A percentile compares a stretch with the other conserved stretches of the same genome.
phyloP scores from a whole-genome alignment of 495 filamentous ascomycete species.

The Sordaria brevicollis region DNA sequence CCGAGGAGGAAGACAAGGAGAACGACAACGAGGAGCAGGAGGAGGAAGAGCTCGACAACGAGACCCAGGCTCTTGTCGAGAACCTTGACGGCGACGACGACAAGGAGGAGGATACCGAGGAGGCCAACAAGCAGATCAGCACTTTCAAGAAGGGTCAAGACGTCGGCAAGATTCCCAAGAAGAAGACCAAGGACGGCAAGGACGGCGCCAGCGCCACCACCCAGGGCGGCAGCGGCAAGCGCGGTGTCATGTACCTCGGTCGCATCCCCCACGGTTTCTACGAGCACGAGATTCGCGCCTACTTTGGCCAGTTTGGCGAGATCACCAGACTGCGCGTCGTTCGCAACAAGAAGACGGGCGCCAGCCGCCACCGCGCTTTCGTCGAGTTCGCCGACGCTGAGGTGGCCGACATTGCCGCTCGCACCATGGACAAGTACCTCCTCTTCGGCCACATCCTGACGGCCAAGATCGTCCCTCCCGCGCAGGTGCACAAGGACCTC shows the following conservation, averaged over 20 bases:
- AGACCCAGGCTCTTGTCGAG: conserved; percentile 52
- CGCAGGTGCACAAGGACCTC: conserved; percentile 67
- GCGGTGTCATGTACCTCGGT: conserved; percentile 79
- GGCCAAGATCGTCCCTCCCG: conserved; percentile 63
- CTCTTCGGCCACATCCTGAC: conserved; percentile 88
- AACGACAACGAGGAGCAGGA: conserved; percentile 22
- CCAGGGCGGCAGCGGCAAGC: conserved; percentile 36
- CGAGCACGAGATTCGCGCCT: conserved; percentile 86
- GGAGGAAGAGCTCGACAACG: conserved; percentile 29
- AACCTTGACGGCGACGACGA: conserved; percentile 74
- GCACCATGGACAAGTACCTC: conserved; percentile 96
- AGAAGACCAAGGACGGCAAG: conserved; percentile 46
- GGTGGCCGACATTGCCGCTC: conserved; percentile 79
- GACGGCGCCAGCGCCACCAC: conserved; percentile 30
- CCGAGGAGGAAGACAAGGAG: conserved; percentile 17
- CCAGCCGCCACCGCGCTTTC: conserved; percentile 85
- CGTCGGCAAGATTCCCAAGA: conserved; percentile 53
- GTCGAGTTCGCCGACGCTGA: conserved; percentile 71
- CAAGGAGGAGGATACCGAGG: conserved; percentile 40
- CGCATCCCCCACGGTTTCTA: conserved; percentile 93
- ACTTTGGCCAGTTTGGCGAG: conserved; percentile 91
- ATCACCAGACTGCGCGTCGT: conserved; percentile 76
- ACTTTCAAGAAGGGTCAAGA: conserved; percentile 44
- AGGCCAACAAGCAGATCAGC: conserved; percentile 35
- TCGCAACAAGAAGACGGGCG: conserved; percentile 80